Conservation (phyloP, 176 grass and related monocot species). For the Musa itinerans region DNA sequence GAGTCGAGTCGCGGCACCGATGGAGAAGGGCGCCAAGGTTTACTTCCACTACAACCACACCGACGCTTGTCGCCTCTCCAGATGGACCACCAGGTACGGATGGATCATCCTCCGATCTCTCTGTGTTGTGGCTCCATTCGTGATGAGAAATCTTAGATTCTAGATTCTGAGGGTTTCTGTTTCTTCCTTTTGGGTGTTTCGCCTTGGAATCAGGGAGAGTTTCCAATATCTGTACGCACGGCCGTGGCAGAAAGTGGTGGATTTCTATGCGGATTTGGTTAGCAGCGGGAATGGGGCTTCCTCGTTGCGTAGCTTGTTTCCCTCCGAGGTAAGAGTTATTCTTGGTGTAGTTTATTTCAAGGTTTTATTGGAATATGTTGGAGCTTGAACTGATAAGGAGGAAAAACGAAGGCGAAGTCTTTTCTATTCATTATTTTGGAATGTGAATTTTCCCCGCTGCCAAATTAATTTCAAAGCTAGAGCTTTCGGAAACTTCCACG, state of each 20-base stretch:
- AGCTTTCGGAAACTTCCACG: no score
- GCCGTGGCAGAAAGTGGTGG: constrained; percentile 63
- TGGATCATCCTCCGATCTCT: neutral
- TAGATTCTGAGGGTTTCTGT: neutral
- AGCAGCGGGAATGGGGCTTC: constrained; percentile 28
- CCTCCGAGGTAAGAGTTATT: constrained; percentile 28
- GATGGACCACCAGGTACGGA: constrained; percentile 56
- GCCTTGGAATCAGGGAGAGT: constrained; percentile 46
- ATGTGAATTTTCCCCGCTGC: no score
- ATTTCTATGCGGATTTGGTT: constrained; percentile 67
- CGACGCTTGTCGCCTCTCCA: constrained; percentile 53
- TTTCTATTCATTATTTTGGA: neutral
- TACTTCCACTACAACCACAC: constrained; percentile 69
- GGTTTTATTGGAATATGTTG: neutral
- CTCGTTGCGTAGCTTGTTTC: constrained; percentile 46
- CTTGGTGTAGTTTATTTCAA: neutral
- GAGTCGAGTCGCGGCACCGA: neutral
- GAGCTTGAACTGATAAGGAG: neutral
- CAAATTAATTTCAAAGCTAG: no score
- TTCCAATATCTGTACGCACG: constrained; percentile 60
- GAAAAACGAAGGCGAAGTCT: neutral
- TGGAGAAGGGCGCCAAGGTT: constrained; percentile 43
- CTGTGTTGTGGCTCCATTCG: constrained; percentile 6
- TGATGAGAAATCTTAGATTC: constrained; percentile 9
- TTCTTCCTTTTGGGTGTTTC: constrained; percentile 1